These are phyloP conservation scores for Coniferiporia weirii DNA, from an alignment of 1,284 basidiomycete species.

Conservation along the genomic window DNA sequence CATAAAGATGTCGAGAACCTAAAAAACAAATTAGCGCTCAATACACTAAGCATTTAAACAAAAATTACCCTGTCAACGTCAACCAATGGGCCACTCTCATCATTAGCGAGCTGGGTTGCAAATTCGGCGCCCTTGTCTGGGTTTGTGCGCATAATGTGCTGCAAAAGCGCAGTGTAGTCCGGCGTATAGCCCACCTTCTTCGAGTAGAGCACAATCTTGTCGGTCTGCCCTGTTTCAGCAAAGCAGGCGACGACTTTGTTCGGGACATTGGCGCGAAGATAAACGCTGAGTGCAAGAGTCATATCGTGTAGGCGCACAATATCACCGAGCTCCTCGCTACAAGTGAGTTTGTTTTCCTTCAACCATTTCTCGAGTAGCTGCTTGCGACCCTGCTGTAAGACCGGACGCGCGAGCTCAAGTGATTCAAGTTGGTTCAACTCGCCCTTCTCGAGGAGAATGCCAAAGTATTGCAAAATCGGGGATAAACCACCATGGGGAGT, in stretches of 20 bases:
- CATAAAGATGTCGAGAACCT: conserved; percentile 99
- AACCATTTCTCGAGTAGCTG: conserved; percentile 99
- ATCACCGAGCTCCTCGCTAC: conserved; percentile 97
- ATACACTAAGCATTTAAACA: not conserved
- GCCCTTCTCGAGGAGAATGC: conserved; percentile 95
- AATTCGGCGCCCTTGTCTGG: conserved; percentile 99
- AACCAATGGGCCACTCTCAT: conserved; percentile 88
- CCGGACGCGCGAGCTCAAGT: conserved; percentile 93
- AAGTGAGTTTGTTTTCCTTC: conserved; percentile 99
- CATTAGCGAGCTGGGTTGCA: conserved; percentile 91
- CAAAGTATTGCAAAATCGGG: conserved; percentile 98
- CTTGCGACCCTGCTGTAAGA: conserved; percentile 95
- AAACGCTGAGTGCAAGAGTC: conserved; percentile 98
- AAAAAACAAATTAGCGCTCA: conserved; percentile 1
- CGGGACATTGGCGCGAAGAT: conserved; percentile 95
- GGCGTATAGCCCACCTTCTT: conserved; percentile 97
- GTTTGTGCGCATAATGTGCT: conserved; percentile 95
- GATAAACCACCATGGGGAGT: conserved; percentile 87
- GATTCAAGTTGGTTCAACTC: conserved; percentile 97
- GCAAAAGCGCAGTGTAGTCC: conserved; percentile 92
- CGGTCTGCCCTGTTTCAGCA: conserved; percentile 97
- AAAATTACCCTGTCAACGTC: conserved; percentile 83
- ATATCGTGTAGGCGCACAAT: conserved; percentile 95
- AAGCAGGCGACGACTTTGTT: conserved; percentile 99
- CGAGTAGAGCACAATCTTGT: conserved; percentile 97